Base-by-base conservation (phyloP, 1,139 yeast genomes). In the Saccharomycopsis phalli region DNA sequence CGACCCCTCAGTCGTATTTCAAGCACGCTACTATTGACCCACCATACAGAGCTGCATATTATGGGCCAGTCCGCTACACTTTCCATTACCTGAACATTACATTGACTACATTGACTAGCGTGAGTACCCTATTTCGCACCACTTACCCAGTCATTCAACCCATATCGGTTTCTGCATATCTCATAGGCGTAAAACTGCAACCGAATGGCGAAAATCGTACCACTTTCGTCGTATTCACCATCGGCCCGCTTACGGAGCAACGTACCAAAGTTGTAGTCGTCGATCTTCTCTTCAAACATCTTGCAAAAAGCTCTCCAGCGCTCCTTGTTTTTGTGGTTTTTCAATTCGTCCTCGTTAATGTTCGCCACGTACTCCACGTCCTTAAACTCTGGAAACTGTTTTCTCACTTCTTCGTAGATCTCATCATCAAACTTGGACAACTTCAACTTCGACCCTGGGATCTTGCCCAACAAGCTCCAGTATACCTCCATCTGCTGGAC, bases 181-280 rank as follows among this genome's bases (percentile, higher is more conserved):
- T 91, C 99, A 56, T 87, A 72, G 42, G 96, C 96, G 54, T 88
- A 83, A 58, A 93, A 91, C 65, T 91, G 96, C 57, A 87, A 75
- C 66, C 96, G 76, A 45, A 88, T 93, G 20, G 76, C 95, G 54
- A 91, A 91, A 42, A 88, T 82, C 34, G 97, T 83, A 45, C 82
- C 78, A 39, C 77, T 75, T 62, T 91, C 87, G 37, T 76, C 73
- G 61, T 93, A 93, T 60, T 86, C 96, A 28, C 69, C 79, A 37
- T 65, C 59, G 31, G 81, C 61, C 50, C 75, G 77, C 31, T 73
- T 63, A 68, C 99, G 80, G 56, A 93, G 67, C 53, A 93, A 68
- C 20, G 98, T 87, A 48, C 99, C 99, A 57, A 93, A 91, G 65
- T 93, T 93, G 66, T 74, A 93, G 62, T 93, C 98, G 49, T 83